Evolutionary conservation across 1,284 basidiomycete genomes (phyloP).

Genomic region (Heterobasidion occidentale): DNA sequence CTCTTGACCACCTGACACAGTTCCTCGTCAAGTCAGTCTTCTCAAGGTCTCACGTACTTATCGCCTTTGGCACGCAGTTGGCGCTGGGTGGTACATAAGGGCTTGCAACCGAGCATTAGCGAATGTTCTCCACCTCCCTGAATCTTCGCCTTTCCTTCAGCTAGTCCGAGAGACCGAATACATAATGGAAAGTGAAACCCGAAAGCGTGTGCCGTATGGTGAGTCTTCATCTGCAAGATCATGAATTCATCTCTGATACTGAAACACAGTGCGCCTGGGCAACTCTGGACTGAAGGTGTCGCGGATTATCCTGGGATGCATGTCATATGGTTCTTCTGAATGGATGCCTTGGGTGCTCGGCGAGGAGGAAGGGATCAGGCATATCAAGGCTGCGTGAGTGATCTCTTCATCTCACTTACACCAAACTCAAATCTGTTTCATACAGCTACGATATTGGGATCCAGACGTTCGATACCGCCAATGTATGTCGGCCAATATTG

Average conservation of each 20-base stretch:
- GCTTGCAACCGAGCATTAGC: too few relatives aligned
- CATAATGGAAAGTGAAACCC: background rate
- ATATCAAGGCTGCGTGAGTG: slow-evolving; percentile 45
- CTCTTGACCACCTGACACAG: too few relatives aligned
- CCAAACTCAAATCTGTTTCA: background rate
- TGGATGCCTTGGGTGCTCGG: slow-evolving; percentile 41
- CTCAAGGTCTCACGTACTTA: too few relatives aligned
- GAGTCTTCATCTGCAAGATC: background rate
- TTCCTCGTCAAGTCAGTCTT: too few relatives aligned
- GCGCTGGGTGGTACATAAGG: too few relatives aligned
- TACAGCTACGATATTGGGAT: slow-evolving; percentile 37
- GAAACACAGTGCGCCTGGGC: slow-evolving; percentile 6
- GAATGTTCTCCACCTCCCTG: too few relatives aligned
- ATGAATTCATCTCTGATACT: background rate
- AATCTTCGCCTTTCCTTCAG: too few relatives aligned
- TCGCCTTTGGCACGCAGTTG: too few relatives aligned
- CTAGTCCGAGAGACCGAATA: too few relatives aligned
- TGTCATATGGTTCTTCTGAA: slow-evolving; percentile 25
- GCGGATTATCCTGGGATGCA: slow-evolving; percentile 27
- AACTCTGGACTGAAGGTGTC: slow-evolving; percentile 9
- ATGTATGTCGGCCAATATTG: slow-evolving; percentile 22
- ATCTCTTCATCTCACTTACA: background rate
- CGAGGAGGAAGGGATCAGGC: slow-evolving; percentile 47
- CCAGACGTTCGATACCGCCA: slow-evolving; percentile 63
- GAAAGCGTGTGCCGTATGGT: background rate